Evolutionary conservation across 257 asterid species (phyloP), one percentile per base, ranked within the genome.

Genomic region (Salvia miltiorrhiza): DNA sequence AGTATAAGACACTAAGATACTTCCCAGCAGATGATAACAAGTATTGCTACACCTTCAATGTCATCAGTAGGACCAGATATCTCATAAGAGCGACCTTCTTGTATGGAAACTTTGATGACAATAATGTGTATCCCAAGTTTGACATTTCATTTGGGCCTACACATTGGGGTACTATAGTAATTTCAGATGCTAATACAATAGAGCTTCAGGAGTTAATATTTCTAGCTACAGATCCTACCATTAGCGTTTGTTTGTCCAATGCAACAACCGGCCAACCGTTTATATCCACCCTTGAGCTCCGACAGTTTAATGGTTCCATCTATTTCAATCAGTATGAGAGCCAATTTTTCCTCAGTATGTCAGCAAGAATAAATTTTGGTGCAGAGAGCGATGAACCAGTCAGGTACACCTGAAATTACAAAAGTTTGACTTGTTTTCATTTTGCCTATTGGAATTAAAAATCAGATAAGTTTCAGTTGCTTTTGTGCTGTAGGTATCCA

Each of bases 191-290:
- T 64, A 78, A 57, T 76, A 86, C 83, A 9, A 80, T 84, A 40
- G 97, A 94, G 81, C 73, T 69, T 53, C 86, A 84, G 74, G 99
- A 94, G 86, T 66, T 91, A 43, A 94, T 94, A 82, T 91, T 89
- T 86, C 84, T 94, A 39, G 97, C 99, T 50, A 78, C 85, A 7
- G 96, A 81, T 56, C 85, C 96, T n/a, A 77, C 88, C 20, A 62
- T 91, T 71, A 88, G 96, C 60, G 71, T 94, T 72, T 94, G 99
- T 63, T 82, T 94, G 81, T 94, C 99, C 32, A 94, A 94, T 80
- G 99, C 99, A 50, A 87, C 97, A n/a, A 94, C 97, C 1, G 97
- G 97, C 58, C 87, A 63, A 81, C 97, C 97, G 26, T 94, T 94
- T 75, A 89, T 94, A 81, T 94, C 99, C 3, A 91, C 99, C 43